Evolutionary conservation across 2,329 filamentous ascomycete genomes (phyloP), one percentile per base, ranked within the genome.

Genomic region (Ophiostoma ulmi): DNA sequence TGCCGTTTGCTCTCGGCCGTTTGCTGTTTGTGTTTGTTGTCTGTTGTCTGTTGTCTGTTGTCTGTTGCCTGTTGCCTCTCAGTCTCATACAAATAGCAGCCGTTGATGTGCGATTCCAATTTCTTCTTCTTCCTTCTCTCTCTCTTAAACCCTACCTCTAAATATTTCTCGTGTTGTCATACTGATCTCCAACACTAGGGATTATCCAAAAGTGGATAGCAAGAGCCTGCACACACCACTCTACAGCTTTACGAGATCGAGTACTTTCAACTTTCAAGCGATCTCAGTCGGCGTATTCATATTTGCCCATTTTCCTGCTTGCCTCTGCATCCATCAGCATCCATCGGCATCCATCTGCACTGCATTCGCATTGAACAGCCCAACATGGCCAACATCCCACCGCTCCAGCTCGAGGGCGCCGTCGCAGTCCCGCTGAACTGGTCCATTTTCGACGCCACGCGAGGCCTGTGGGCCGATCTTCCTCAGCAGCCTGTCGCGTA

Each of bases 121-220:
- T 48, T 20, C 17, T 20, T 48, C 17, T 44, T 44, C 13, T 44
- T 20, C 5, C 44, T 7, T 17, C 44, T 48, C 44, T 48, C 17
- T 17, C 20, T 3, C 14, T 17, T 5, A 17, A 48, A 48, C 41
- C 41, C 41, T 48, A 17, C 41, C 20, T 20, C n/a, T n/a, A n/a
- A 48, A 48, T 17, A 14, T 17, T 48, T 58, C 52, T 58, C 52
- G 52, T 58, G 52, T 58, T 58, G 52, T 14, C 31, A 58, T 58
- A 58, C 52, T 58, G 52, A 58, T 58, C 52, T 58, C 22, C 52
- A 26, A 26, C 52, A 26, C 52, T 58, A 58, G 31, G 31, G 52
- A 58, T 26, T 11, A 13, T 58, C 52, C 52, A 58, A 58, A 58
- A 58, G 52, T 44, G 52, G 36, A 38, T 58, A 69, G 67, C 52